Evolutionary conservation across 78 protist genomes (phyloP).

Genomic region (Dictyostelium intermedium): DNA sequence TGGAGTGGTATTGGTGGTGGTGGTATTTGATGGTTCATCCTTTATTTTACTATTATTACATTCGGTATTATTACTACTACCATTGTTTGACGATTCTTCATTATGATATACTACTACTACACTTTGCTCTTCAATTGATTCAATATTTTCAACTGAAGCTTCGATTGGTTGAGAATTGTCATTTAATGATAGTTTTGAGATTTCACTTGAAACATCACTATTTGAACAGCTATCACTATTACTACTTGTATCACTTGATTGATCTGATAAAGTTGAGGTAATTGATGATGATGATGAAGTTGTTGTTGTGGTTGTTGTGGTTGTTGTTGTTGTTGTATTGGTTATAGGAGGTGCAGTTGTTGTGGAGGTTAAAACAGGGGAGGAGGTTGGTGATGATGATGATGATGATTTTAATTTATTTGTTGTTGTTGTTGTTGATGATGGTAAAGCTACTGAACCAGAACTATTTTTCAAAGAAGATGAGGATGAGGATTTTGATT

Average conservation of each 20-base stretch:
- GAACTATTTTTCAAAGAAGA: neutral
- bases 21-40: neutral
- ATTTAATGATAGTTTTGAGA: conserved; percentile 35
- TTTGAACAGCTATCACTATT: neutral
- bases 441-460: neutral
- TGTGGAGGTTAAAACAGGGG: neutral
- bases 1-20: neutral
- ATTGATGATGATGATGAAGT: neutral
- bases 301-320: neutral
- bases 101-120: conserved; percentile 4
- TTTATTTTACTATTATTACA: conserved; percentile 26
- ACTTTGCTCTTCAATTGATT: conserved; percentile 10
- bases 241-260: conserved; percentile 12
- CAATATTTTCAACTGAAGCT: neutral
- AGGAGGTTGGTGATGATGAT: neutral
- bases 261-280: neutral
- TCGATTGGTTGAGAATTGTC: neutral
- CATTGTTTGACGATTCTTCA: neutral
- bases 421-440: conserved; percentile 9
- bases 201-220: neutral
- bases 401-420: neutral
- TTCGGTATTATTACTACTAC: neutral
- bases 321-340: neutral
- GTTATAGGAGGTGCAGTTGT: neutral
- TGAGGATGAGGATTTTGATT: neutral